Evolutionary conservation across 139 green algal genomes (phyloP).

Genomic region (Closterium sp.): DNA sequence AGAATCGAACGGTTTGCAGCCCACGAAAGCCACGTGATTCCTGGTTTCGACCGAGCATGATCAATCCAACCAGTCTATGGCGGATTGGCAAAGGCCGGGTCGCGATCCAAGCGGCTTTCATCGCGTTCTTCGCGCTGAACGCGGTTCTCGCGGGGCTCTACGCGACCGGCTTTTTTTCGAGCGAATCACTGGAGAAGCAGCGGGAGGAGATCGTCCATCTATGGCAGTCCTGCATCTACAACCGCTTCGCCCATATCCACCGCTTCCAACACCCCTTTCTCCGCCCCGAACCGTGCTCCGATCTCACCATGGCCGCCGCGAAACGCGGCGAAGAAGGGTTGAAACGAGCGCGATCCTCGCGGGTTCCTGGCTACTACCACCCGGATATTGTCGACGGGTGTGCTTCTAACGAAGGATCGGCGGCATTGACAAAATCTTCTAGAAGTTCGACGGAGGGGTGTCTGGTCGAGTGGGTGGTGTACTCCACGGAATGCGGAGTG

Average conservation of each 20-base stretch:
- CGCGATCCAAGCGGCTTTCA: not conserved
- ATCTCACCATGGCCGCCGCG: not conserved
- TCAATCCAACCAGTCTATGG: not conserved
- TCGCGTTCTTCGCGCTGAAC: not conserved
- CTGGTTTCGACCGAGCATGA: not conserved
- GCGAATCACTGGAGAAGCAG: not conserved
- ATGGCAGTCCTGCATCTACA: not conserved
- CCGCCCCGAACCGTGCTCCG: not conserved
- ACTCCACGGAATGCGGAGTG: constrained; percentile 21
- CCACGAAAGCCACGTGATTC: not conserved
- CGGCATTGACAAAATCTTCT: not conserved
- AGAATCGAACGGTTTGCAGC: not conserved
- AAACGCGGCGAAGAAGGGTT: not conserved
- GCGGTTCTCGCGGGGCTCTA: not conserved
- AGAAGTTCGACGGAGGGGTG: constrained; percentile 1
- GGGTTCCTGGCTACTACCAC: not conserved
- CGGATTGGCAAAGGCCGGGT: not conserved
- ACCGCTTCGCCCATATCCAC: not conserved
- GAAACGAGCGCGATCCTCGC: not conserved
- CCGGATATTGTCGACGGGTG: not conserved
- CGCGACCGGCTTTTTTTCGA: not conserved
- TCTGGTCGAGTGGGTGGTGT: constrained; percentile 15
- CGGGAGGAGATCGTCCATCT: not conserved
- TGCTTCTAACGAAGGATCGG: not conserved
- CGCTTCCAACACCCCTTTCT: not conserved